Evolutionary conservation across 192 early-diverging fungal genomes (phyloP).

Genomic region (Backusella westeae): DNA sequence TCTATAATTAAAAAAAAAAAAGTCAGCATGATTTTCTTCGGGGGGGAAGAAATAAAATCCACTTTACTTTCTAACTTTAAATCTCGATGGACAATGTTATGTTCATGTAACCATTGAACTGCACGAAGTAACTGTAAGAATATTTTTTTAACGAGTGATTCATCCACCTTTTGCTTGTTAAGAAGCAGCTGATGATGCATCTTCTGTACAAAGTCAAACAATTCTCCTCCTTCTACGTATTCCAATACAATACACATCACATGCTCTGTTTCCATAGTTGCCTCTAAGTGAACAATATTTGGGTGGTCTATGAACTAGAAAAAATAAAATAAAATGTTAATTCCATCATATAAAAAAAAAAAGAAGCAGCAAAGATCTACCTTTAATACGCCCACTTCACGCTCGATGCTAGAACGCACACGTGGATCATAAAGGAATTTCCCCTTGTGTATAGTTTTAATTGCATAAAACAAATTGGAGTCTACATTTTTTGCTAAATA

Average conservation of each 20-base stretch:
- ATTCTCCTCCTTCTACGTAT: constrained; percentile 68
- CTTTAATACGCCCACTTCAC: constrained; percentile 38
- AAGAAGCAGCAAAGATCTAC: constrained; percentile 3
- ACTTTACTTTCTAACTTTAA: constrained; percentile 64
- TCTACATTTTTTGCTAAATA: constrained; percentile 27
- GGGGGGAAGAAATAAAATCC: background rate
- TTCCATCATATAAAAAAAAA: background rate
- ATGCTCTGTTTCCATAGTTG: constrained; percentile 59
- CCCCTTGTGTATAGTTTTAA: constrained; percentile 35
- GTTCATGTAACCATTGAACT: constrained; percentile 61
- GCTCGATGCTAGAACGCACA: constrained; percentile 35
- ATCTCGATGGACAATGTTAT: constrained; percentile 65
- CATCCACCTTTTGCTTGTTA: constrained; percentile 39
- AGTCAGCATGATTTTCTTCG: background rate
- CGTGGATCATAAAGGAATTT: constrained; percentile 27
- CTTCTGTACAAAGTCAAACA: constrained; percentile 67
- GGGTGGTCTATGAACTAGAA: constrained; percentile 57
- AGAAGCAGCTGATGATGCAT: constrained; percentile 28
- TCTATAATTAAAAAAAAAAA: constrained; percentile 14
- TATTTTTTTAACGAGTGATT: constrained; percentile 44
- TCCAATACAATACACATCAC: constrained; percentile 69
- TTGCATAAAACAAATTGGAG: constrained; percentile 21
- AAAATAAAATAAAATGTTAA: background rate
- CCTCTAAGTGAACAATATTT: constrained; percentile 62
- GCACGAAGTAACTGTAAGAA: constrained; percentile 55